Base-by-base conservation (phyloP, 2,329 filamentous ascomycete genomes). In the Didymellaceae sp. region DNA sequence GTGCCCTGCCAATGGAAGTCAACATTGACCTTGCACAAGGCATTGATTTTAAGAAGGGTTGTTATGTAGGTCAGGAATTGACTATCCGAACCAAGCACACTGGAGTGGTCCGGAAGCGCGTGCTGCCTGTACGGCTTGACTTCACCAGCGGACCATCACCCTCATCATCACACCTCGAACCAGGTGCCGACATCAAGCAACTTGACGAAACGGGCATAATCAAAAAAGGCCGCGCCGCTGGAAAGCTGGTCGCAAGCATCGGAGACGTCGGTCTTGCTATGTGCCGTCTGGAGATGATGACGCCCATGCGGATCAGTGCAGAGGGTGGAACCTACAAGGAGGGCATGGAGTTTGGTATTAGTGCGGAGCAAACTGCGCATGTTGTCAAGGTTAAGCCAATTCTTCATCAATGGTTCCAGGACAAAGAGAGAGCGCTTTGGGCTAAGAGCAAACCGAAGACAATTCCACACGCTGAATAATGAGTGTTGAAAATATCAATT, bases 21-120 rank as follows among this genome's bases (percentile, higher is more conserved):
- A 97, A 97, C 71, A 82, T 97, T 70, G 94, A 99, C 74, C 77
- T 90, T 52, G 90, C 90, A 81, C 82, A 84, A 38, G 94, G 86
- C 20, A 87, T 99, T 59, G 90, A 97, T 74, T 99, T 94, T 77
- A 86, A 86, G 68, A 99, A 99, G 77, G 94, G 94, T 6, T 99
- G 94, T 75, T 99, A 99, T 73, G 85, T 97, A 6, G 94, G 94
- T 0, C 94, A 99, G 75, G 94, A 99, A 74, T 82, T 99, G 57
- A 97, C 94, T 1, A 96, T 97, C 59, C 87, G 94, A 32, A 99
- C 94, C 1, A 88, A 92, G 71, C 94, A 99, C 74, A 92, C 89
- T 10, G 94, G 94, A 17, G 90, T 99, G 13, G 90, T 99, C 31
- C 82, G 94, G 54, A 96, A 97, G 80, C 83, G 94, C 40, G 85